Conservation (phyloP, 2,329 filamentous ascomycete species). For the Claviceps spartinae region DNA sequence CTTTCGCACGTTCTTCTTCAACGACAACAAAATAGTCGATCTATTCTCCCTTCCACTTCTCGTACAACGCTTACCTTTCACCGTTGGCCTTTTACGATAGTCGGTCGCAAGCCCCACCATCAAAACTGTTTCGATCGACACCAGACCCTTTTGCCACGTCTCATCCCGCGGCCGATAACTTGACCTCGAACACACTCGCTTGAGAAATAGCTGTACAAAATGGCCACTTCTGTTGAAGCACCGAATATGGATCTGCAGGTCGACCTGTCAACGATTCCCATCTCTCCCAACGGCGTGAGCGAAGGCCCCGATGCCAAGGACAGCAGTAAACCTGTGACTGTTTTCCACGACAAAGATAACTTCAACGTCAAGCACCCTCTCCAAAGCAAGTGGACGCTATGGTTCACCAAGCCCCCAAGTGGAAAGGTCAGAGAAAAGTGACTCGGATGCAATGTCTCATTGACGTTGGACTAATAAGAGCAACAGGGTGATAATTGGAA, state of each 20-base stretch:
- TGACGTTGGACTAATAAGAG: constrained; percentile 5
- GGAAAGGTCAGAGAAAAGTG: constrained; percentile 54
- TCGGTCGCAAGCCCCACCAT: constrained; percentile 3
- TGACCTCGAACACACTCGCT: background rate
- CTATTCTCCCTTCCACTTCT: constrained; percentile 10
- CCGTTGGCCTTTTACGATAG: background rate
- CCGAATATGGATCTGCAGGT: constrained; percentile 39
- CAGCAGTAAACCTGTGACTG: constrained; percentile 61
- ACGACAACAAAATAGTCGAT: constrained; percentile 15
- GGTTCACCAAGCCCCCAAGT: constrained; percentile 97
- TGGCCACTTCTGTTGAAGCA: constrained; percentile 23
- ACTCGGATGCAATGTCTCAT: background rate
- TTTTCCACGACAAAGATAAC: constrained; percentile 97
- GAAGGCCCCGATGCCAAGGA: constrained; percentile 34
- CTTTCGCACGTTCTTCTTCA: constrained; percentile 6
- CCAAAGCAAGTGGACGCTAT: constrained; percentile 95
- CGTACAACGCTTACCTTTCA: constrained; percentile 8
- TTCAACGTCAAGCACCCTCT: constrained; percentile 99
- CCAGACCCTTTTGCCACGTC: constrained; percentile 10
- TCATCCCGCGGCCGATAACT: constrained; percentile 7
- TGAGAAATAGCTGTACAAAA: constrained; percentile 12
- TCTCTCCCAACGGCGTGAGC: constrained; percentile 47
- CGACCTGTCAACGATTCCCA: constrained; percentile 54
- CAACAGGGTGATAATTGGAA: constrained; percentile 95
- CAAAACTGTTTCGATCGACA: constrained; percentile 6